Conservation (phyloP, 2,329 filamentous ascomycete genomes). For the Sordariomycetes sp. region DNA sequence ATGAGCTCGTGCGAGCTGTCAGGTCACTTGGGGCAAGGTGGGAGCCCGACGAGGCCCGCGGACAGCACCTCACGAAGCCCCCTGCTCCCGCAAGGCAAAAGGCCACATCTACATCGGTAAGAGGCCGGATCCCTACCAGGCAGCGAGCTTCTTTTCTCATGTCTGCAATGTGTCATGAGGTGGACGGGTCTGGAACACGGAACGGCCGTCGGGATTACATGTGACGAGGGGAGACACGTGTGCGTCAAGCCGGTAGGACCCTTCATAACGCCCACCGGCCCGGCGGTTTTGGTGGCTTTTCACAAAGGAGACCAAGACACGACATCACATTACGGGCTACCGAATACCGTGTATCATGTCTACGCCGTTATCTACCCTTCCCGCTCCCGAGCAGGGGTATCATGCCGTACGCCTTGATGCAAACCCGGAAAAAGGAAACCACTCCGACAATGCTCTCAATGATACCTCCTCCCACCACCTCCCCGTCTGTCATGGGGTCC, state of each 20-base stretch:
- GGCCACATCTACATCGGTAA: neutral
- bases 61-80: neutral
- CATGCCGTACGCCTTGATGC: neutral
- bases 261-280: neutral
- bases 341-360: neutral
- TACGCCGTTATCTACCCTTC: neutral
- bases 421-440: neutral
- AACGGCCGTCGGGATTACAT: neutral
- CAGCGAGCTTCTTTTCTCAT: neutral
- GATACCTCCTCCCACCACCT: slow-evolving; percentile 4
- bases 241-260: neutral
- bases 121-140: neutral
- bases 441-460: neutral
- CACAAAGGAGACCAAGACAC: neutral
- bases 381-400: neutral
- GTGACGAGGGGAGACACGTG: neutral
- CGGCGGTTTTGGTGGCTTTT: neutral
- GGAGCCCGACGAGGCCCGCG: neutral
- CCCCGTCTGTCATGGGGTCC: slow-evolving; percentile 4
- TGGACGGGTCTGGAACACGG: no score
- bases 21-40: slow-evolving; percentile 1
- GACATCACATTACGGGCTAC: neutral
- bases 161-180: no score
- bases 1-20: neutral
- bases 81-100: neutral